Conservation (phyloP, 805 yeast species). For the Saccharomycopsis capsularis region DNA sequence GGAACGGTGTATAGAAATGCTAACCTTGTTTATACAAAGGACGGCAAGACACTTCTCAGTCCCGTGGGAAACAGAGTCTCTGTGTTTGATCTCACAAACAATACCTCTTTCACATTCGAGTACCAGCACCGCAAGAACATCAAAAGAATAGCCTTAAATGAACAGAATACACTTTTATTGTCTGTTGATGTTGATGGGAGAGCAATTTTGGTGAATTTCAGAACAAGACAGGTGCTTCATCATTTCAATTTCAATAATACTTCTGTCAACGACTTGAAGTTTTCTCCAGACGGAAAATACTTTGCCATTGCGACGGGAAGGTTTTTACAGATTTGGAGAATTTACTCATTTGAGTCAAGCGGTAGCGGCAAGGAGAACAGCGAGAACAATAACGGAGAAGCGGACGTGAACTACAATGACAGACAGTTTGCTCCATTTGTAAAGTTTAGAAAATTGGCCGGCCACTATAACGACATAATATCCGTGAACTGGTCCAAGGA, state of each 20-base stretch:
- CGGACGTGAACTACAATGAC: constrained; percentile 54
- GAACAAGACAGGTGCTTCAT: constrained; percentile 76
- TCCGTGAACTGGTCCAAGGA: constrained; percentile 86
- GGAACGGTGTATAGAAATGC: constrained; percentile 96
- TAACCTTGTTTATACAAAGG: constrained; percentile 77
- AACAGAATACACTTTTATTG: constrained; percentile 69
- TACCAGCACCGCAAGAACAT: constrained; percentile 90
- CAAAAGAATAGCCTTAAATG: constrained; percentile 70
- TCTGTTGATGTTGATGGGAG: constrained; percentile 90
- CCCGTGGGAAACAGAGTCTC: constrained; percentile 95
- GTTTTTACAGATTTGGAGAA: constrained; percentile 87
- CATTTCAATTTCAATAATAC: constrained; percentile 85
- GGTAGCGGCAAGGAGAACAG: neutral
- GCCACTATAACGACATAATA: constrained; percentile 79
- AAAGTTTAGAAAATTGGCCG: constrained; percentile 83
- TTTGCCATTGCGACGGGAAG: constrained; percentile 84
- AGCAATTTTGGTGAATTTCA: constrained; percentile 83
- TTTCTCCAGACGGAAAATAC: constrained; percentile 80
- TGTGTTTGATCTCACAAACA: constrained; percentile 78
- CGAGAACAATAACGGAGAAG: constrained; percentile 20
- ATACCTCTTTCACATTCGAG: constrained; percentile 79
- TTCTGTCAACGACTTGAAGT: constrained; percentile 62
- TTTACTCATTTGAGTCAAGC: constrained; percentile 42
- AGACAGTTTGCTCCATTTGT: constrained; percentile 95
- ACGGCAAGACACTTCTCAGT: constrained; percentile 74